Conservation (phyloP, 148 eudicot species). For the Fagopyrum tataricum region DNA sequence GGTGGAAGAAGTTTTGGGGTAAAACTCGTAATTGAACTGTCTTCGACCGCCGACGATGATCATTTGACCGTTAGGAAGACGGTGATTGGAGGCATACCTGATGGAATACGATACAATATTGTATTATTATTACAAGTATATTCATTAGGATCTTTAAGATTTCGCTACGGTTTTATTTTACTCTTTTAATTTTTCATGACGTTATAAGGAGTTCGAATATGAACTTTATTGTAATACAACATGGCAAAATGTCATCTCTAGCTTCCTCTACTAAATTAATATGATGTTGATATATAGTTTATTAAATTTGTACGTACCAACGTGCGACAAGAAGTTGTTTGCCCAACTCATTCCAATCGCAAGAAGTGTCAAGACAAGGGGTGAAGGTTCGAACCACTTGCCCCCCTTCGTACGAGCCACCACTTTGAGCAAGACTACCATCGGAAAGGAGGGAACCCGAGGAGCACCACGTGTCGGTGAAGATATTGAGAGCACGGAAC, state of each 20-base stretch:
- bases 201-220: too few relatives aligned
- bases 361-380: constrained; percentile 25
- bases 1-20: constrained; percentile 30
- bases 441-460: constrained; percentile 47
- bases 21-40: constrained; percentile 54
- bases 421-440: constrained; percentile 63
- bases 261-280: too few relatives aligned
- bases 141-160: too few relatives aligned
- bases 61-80: constrained; percentile 60
- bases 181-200: too few relatives aligned
- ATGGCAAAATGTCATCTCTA: too few relatives aligned
- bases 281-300: too few relatives aligned
- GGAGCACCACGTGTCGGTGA: constrained; percentile 73
- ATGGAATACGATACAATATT: too few relatives aligned
- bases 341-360: constrained; percentile 60
- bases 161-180: too few relatives aligned
- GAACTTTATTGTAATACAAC: too few relatives aligned
- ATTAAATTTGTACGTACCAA: constrained; percentile 25
- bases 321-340: constrained; percentile 9
- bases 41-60: constrained; percentile 63
- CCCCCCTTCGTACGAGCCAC: constrained; percentile 66
- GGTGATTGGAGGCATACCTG: constrained; percentile 47
- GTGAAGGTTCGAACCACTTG: constrained; percentile 36
- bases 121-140: too few relatives aligned
- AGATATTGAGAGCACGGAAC: constrained; percentile 56